Percentiles rank a stretch among this genome's conserved stretches.
Evolutionary conservation across 1,139 yeast genomes (phyloP).

Genomic region (Candida sojae): DNA sequence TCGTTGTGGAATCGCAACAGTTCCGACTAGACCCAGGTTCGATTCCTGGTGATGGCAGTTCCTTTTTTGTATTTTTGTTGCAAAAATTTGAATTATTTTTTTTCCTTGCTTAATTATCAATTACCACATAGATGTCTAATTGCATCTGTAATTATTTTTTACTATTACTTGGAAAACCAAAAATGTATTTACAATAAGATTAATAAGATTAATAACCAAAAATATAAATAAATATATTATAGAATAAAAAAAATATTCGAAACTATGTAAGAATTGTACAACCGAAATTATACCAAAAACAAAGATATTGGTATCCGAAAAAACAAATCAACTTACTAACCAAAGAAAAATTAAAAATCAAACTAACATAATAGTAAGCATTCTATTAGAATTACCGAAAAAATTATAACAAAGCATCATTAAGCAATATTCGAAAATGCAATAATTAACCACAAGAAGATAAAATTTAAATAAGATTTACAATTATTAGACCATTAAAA

Average conservation of each 20-base stretch:
- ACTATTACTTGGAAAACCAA: too few species aligned
- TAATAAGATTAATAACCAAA: neutral
- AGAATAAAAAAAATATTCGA: neutral
- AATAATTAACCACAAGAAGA: neutral
- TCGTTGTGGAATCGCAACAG: neutral
- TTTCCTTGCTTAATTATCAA: too few species aligned
- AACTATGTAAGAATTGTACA: neutral
- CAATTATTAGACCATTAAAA: neutral
- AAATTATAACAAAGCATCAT: neutral
- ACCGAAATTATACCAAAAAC: neutral
- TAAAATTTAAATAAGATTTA: neutral
- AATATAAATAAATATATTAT: neutral
- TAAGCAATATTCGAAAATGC: neutral
- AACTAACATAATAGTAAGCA: neutral
- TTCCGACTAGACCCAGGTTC: constrained; percentile 1
- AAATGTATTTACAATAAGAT: too few species aligned
- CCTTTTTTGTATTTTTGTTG: neutral
- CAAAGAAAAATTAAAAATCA: neutral
- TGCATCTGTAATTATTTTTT: too few species aligned
- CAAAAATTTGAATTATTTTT: too few species aligned
- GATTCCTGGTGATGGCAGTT: constrained; percentile 1
- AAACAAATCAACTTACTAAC: neutral
- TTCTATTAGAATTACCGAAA: neutral
- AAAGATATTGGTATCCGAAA: neutral
- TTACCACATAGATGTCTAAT: too few species aligned